A percentile compares a stretch with the other conserved stretches of the same genome.
Evolutionary conservation across 345 rosid species (phyloP).

Genomic region (Populus deltoides): DNA sequence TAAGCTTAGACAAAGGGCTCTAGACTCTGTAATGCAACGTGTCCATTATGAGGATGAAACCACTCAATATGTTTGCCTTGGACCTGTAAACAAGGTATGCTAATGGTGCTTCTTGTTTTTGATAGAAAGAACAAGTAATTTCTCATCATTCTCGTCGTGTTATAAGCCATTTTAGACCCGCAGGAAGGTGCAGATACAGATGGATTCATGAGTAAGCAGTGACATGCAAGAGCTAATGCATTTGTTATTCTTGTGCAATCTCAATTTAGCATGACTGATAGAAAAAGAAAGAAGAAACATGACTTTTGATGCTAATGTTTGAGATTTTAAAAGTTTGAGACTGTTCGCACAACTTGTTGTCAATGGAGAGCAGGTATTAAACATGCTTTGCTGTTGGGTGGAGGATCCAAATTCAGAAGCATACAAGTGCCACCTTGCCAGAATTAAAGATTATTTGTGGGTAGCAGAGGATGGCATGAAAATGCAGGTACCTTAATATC

Average conservation of each 20-base stretch:
- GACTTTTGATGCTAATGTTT: too few species aligned
- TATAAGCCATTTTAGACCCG: too few species aligned
- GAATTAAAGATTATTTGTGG: slow-evolving; percentile 64
- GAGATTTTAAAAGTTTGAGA: too few species aligned
- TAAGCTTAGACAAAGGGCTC: slow-evolving; percentile 50
- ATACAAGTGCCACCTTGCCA: slow-evolving; percentile 44
- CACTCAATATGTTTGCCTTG: slow-evolving; percentile 49
- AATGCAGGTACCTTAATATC: slow-evolving; percentile 44
- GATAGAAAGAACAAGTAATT: not conserved
- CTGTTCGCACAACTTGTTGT: not conserved
- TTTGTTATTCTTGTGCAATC: too few species aligned
- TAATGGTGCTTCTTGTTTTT: not conserved
- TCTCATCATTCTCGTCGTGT: too few species aligned
- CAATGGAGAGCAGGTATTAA: slow-evolving; percentile 31
- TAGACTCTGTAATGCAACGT: slow-evolving; percentile 44
- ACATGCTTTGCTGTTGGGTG: slow-evolving; percentile 63
- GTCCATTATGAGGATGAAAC: slow-evolving; percentile 63
- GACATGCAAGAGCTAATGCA: too few species aligned
- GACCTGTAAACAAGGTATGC: slow-evolving; percentile 55
- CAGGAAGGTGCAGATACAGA: too few species aligned
- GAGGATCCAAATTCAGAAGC: slow-evolving; percentile 55
- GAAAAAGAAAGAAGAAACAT: too few species aligned
- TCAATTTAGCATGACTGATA: too few species aligned
- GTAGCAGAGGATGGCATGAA: slow-evolving; percentile 69
- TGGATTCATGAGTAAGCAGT: too few species aligned